A percentile compares a stretch with the other conserved stretches of the same genome.
Evolutionary conservation across 2,329 filamentous ascomycete genomes (phyloP).

Genomic region (Penicillium olsonii): DNA sequence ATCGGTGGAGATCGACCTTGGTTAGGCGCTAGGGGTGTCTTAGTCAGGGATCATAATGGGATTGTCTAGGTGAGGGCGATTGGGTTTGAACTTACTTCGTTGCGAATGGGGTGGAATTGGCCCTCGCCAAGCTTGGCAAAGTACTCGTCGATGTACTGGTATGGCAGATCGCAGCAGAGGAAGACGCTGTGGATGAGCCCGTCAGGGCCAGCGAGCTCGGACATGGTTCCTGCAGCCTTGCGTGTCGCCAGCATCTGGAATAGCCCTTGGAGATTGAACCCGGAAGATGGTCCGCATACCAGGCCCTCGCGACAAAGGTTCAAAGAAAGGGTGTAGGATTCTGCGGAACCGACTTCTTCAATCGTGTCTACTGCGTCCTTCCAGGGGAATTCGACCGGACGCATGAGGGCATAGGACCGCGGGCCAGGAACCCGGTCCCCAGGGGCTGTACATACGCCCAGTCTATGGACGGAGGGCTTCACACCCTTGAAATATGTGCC

Average conservation of each 20-base stretch:
- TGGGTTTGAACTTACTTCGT: slow-evolving; percentile 47
- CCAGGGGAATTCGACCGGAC: slow-evolving; percentile 61
- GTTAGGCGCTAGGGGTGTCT: slow-evolving; percentile 43
- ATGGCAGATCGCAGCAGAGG: slow-evolving; percentile 64
- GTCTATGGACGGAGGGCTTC: slow-evolving; percentile 43
- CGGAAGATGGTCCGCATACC: slow-evolving; percentile 62
- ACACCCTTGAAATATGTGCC: slow-evolving; percentile 52
- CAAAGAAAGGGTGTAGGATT: slow-evolving; percentile 57
- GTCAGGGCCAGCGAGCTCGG: slow-evolving; percentile 46
- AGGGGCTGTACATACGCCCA: slow-evolving; percentile 57
- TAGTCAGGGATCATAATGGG: no score
- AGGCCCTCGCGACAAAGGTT: slow-evolving; percentile 59
- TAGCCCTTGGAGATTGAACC: slow-evolving; percentile 58
- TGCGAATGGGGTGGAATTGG: slow-evolving; percentile 54
- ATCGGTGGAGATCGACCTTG: slow-evolving; percentile 55
- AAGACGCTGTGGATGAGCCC: slow-evolving; percentile 59
- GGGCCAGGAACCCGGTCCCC: slow-evolving; percentile 63
- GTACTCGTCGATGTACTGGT: slow-evolving; percentile 64
- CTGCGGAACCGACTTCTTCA: slow-evolving; percentile 57
- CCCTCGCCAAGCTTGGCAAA: slow-evolving; percentile 56
- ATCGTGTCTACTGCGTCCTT: slow-evolving; percentile 56
- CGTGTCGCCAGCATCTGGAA: slow-evolving; percentile 53
- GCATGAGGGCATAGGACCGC: slow-evolving; percentile 53
- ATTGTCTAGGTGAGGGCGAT: no score
- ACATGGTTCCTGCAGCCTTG: slow-evolving; percentile 49